Evolutionary conservation across 2,329 filamentous ascomycete species (phyloP).

Genomic region (Endocalyx cinctus): DNA sequence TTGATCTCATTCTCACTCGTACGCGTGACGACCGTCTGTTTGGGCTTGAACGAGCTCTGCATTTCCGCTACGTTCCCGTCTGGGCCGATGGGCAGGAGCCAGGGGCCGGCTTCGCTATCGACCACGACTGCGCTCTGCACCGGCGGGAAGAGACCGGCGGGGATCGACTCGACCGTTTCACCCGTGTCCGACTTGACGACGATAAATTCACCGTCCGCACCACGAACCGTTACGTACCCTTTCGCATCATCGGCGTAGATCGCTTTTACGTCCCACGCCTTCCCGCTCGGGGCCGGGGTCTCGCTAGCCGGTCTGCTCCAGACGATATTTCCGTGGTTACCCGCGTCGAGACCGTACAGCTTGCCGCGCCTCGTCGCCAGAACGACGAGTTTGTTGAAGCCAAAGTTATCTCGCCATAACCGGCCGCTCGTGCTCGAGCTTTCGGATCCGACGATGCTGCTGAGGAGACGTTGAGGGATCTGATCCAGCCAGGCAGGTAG

Average conservation of each 20-base stretch:
- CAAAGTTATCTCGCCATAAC: conserved; percentile 70
- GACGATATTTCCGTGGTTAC: conserved; percentile 65
- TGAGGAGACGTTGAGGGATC: conserved; percentile 65
- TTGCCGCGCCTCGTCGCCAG: conserved; percentile 76
- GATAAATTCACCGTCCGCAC: conserved; percentile 57
- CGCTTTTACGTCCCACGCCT: conserved; percentile 64
- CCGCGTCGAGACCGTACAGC: conserved; percentile 75
- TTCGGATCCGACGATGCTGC: conserved; percentile 57
- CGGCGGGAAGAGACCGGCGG: conserved; percentile 32
- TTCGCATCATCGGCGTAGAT: conserved; percentile 58
- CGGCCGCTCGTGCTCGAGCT: conserved; percentile 38
- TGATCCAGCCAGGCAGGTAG: conserved; percentile 69
- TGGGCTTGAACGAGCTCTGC: conserved; percentile 41
- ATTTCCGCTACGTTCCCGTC: conserved; percentile 46
- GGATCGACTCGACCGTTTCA: conserved; percentile 41
- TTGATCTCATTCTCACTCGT: conserved; percentile 45
- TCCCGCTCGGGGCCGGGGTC: conserved; percentile 46
- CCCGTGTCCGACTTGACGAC: conserved; percentile 51
- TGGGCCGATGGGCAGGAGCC: conserved; percentile 48
- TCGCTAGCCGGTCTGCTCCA: conserved; percentile 69
- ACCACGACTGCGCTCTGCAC: conserved; percentile 48
- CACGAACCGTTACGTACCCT: conserved; percentile 54
- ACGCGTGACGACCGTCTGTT: conserved; percentile 51
- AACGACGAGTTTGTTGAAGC: conserved; percentile 80
- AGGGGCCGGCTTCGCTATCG: conserved; percentile 46